phyloP scores from a whole-genome alignment of 805 yeast species.

The Yueomyces sp. region DNA sequence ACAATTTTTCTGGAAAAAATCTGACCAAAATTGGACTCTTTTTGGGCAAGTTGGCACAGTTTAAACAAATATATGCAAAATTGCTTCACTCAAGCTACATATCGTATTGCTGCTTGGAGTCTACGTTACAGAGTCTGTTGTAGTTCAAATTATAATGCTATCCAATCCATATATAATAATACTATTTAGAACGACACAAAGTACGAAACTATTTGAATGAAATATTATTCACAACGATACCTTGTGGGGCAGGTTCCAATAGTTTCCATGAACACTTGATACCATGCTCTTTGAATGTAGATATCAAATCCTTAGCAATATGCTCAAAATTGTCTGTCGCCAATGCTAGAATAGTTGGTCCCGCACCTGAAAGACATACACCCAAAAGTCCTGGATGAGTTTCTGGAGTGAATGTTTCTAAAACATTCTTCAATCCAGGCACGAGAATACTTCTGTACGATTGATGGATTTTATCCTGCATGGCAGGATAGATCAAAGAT shows the following conservation, averaged over 20 bases:
- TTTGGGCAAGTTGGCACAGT: too few relatives aligned
- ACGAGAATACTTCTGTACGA: constrained; percentile 89
- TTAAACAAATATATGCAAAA: too few relatives aligned
- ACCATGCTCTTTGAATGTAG: constrained; percentile 48
- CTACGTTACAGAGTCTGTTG: too few relatives aligned
- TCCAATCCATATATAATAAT: background rate
- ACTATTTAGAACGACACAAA: background rate
- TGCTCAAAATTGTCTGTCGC: constrained; percentile 81
- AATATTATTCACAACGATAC: constrained; percentile 42
- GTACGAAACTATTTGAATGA: background rate
- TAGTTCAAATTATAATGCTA: background rate
- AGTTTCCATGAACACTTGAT: constrained; percentile 75
- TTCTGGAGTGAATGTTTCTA: constrained; percentile 67
- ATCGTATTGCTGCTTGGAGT: too few relatives aligned
- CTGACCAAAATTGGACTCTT: too few relatives aligned
- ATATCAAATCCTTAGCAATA: constrained; percentile 66
- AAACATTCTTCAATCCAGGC: constrained; percentile 79
- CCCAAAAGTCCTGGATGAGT: constrained; percentile 81
- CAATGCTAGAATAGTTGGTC: constrained; percentile 89
- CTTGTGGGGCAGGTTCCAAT: constrained; percentile 77
- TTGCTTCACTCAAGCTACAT: too few relatives aligned
- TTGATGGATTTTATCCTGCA: constrained; percentile 95
- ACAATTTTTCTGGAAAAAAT: too few relatives aligned
- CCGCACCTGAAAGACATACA: constrained; percentile 93
- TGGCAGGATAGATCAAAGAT: constrained; percentile 75